phyloP scores from a whole-genome alignment of 129 eudicot species.

The Gnaphalium uliginosum region DNA sequence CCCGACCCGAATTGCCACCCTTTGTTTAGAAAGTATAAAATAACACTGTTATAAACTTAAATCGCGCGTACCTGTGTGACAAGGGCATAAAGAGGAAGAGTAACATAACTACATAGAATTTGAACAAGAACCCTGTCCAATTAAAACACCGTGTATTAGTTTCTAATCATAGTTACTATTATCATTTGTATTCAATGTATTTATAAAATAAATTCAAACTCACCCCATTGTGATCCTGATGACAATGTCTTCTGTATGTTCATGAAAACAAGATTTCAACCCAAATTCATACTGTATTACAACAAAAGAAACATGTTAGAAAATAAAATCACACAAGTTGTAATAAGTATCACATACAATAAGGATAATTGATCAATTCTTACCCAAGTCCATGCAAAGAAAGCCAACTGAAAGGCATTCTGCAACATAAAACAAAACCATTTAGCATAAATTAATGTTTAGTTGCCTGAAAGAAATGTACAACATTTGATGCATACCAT shows the following conservation, averaged over 20 bases:
- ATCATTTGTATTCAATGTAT: not conserved
- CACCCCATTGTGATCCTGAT: conserved; percentile 63
- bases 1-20: not conserved
- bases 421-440: conserved; percentile 29
- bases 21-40: not conserved
- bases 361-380: conserved; percentile 15
- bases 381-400: conserved; percentile 75
- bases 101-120: conserved; percentile 67
- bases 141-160: not conserved
- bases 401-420: conserved; percentile 76
- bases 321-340: not conserved
- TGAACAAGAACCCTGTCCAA: conserved; percentile 58
- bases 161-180: not conserved
- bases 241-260: conserved; percentile 36
- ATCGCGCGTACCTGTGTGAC: conserved; percentile 60
- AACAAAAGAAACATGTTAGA: not conserved
- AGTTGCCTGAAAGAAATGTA: too few relatives aligned
- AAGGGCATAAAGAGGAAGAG: conserved; percentile 85
- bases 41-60: not conserved
- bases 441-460: not conserved
- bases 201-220: conserved; percentile 5
- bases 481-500: not conserved
- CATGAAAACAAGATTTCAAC: conserved; percentile 56
- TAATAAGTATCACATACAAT: not conserved
- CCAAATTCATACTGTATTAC: conserved; percentile 59